Percentiles rank a stretch among this genome's conserved stretches.
Conservation (phyloP, 2,329 filamentous ascomycete species). For the Paracamarosporium sp. region DNA sequence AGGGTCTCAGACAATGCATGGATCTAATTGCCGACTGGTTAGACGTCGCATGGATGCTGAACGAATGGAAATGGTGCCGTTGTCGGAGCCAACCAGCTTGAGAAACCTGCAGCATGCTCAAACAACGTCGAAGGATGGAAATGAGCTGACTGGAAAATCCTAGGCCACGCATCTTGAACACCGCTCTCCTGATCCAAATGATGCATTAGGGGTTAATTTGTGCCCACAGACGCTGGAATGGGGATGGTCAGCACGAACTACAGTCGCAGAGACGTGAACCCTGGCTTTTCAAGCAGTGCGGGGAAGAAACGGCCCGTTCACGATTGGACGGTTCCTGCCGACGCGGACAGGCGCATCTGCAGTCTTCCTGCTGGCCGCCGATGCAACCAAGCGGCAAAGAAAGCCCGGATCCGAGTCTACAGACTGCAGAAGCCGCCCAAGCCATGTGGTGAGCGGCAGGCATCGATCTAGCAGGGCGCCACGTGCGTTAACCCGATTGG, state of each 20-base stretch:
- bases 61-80: neutral
- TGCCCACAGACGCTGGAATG: too few relatives aligned
- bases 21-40: neutral
- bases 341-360: conserved; percentile 1
- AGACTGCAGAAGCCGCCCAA: neutral
- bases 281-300: conserved; percentile 8
- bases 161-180: too few relatives aligned
- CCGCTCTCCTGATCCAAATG: too few relatives aligned
- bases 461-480: neutral
- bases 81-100: neutral
- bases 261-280: neutral
- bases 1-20: neutral
- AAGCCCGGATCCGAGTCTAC: neutral
- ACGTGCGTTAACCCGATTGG: conserved; percentile 1
- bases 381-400: neutral
- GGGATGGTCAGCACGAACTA: too few relatives aligned
- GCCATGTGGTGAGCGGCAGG: neutral
- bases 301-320: conserved; percentile 6
- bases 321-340: conserved; percentile 11
- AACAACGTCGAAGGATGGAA: too few relatives aligned
- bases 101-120: neutral
- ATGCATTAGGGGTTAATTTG: too few relatives aligned
- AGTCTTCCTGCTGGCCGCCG: neutral
- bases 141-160: too few relatives aligned
- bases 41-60: neutral